Conservation (phyloP, 1,284 basidiomycete genomes). For the Fomitopsis pinicola region DNA sequence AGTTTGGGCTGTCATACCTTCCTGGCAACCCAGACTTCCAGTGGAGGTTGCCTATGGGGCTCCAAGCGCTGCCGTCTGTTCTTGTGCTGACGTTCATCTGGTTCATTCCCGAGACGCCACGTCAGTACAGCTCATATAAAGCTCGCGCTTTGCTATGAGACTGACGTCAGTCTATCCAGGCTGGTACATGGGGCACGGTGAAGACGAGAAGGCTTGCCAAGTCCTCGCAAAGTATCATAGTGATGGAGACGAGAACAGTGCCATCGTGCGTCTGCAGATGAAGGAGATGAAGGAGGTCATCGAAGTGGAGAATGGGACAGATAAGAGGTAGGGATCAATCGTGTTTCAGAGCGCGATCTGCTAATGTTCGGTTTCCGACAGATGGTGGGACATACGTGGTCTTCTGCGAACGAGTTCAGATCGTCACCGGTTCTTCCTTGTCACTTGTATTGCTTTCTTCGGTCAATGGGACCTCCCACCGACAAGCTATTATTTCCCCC, state of each 20-base stretch:
- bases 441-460: constrained; percentile 20
- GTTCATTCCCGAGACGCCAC: constrained; percentile 20
- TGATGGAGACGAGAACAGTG: constrained; percentile 20
- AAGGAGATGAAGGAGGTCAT: constrained; percentile 42
- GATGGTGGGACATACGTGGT: constrained; percentile 37
- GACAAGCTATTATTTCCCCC: constrained; percentile 21
- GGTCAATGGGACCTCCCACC: constrained; percentile 19
- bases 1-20: constrained; percentile 19
- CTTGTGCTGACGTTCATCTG: constrained; percentile 17
- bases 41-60: constrained; percentile 19
- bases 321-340: constrained; percentile 30
- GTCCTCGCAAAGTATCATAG: constrained; percentile 26
- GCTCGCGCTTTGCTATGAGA: neutral
- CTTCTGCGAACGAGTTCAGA: constrained; percentile 18
- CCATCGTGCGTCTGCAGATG: constrained; percentile 34
- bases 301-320: constrained; percentile 32
- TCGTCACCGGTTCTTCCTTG: constrained; percentile 19
- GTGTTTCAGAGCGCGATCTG: neutral
- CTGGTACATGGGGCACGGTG: constrained; percentile 23
- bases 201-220: constrained; percentile 20
- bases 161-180: constrained; percentile 10
- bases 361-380: neutral
- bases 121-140: constrained; percentile 14
- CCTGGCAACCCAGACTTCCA: constrained; percentile 15
- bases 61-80: constrained; percentile 18